Evolutionary conservation across 305 asterid species (phyloP).

Genomic region (Fraxinus nigra): DNA sequence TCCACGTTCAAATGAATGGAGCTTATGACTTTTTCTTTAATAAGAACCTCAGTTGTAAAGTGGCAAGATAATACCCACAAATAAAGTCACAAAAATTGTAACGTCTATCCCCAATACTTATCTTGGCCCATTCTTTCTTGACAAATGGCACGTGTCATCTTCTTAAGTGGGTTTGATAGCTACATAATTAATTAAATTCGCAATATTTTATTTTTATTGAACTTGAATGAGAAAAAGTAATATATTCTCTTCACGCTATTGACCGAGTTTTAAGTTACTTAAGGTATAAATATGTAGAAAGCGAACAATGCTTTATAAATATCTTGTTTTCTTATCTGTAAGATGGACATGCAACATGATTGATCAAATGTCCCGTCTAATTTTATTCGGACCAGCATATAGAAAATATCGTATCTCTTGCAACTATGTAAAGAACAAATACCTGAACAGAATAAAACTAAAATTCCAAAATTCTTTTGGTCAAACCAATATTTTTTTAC

Average conservation of each 20-base stretch:
- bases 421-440: background rate
- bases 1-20: background rate
- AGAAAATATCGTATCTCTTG: background rate
- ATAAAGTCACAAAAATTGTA: constrained; percentile 1
- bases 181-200: constrained; percentile 4
- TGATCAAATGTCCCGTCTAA: background rate
- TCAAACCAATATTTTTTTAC: background rate
- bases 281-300: background rate
- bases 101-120: constrained; percentile 24
- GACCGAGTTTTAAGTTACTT: constrained; percentile 17
- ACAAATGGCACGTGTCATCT: constrained; percentile 29
- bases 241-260: constrained; percentile 24
- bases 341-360: background rate
- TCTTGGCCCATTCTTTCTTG: constrained; percentile 15
- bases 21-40: background rate
- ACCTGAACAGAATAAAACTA: background rate
- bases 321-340: background rate
- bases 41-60: constrained; percentile 20
- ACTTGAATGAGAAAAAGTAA: constrained; percentile 13
- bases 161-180: constrained; percentile 25
- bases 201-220: background rate
- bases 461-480: constrained; percentile 3
- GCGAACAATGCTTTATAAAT: background rate
- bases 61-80: constrained; percentile 42
- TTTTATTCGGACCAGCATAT: background rate